Base-by-base conservation (phyloP, 2,329 filamentous ascomycete genomes). In the Microsporum ferrugineum region DNA sequence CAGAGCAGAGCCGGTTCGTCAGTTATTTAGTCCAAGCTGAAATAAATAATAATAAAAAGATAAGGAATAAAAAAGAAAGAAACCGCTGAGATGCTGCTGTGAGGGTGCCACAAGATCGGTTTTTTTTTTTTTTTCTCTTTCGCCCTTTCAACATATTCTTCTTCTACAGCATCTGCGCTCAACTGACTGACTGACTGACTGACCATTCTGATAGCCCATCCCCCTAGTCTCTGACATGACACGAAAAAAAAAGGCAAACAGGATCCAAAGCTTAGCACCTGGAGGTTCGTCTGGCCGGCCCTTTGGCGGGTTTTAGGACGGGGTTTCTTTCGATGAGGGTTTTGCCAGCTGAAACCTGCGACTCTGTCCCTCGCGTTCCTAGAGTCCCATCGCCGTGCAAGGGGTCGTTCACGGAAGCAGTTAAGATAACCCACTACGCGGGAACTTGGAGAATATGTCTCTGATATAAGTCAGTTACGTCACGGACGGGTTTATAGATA, bases 141-240 rank as follows among this genome's bases (percentile, higher is more conserved):
- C 17, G 17, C 49, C 31, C 27, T 53, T 31, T 10, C 31, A 33
- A 34, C 49, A 53, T 51, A 53, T 53, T n/a, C 33, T 17, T 43
- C 39, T 12, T n/a, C 17, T 29, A 17, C 27, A n/a, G 3, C 43
- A n/a, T 4, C 3, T n/a, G 43, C 8, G 12, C 27, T 33, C 5
- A 12, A 31, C 10, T 53, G 49, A n/a, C 27, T 33, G 27, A 29
- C 27, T 34, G 17, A 27, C 27, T 34, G 29, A 53, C 47, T 53
- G 23, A 53, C 49, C 49, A 53, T 53, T 53, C 27, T 53, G 49
- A 53, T 53, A 53, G 49, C 49, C 49, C 49, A 53, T 53, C 49
- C 17, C 49, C 49, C 12, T 8, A 14, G 31, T 53, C 49, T 31
- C 49, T 34, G 49, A 53, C 49, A 53, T 53, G 49, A 53, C 49